Base-by-base conservation (phyloP, 2,329 filamentous ascomycete species). In the Ciborinia camelliae region DNA sequence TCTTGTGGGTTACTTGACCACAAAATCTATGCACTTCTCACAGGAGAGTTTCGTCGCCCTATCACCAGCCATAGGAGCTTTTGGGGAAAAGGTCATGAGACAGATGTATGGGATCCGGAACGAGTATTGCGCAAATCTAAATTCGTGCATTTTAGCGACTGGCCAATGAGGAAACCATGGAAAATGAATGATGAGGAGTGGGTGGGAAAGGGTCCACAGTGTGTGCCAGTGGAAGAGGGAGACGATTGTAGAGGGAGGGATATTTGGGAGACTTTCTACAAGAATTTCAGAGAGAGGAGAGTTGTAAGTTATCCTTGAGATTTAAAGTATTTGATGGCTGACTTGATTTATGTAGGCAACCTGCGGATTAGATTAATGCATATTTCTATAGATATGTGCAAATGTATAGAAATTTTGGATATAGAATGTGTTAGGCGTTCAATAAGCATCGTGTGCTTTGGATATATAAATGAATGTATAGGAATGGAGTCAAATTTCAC, bases 151-250 rank as follows among this genome's bases (percentile, higher is more conserved):
- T 87, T 87, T 72, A 82, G 80, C 26, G 85, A 87, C 72, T 83
- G 81, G 80, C 85, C 85, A 3, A 66, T 85, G 60, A 82, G 82
- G 4, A 86, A 87, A 69, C 85, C 85, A 1, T 86, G 83, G 83
- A 50, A 83, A 82, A 41, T 67, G 51, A 45, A 59, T 8, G 47
- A 70, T 35, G n/a, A 64, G 26, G 55, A 59, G 7, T 64, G 65
- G 30, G 45, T 54, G 6, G 58, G 62, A 39, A 55, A 28, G 35
- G 59, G 41, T 1, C 73, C 72, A 7, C 54, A 65, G 23, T 74
- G 73, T 63, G 64, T 52, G 20, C 30, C 57, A 9, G 65, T 60
- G 30, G 37, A 39, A 12, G 62, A 65, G 7, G 53, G 54, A 26
- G 68, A 68, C 57, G 71, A 71, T 65, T 73, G 67, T 64, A 66